Evolutionary conservation across 2,329 filamentous ascomycete species (phyloP).

Genomic region (Trichophyton schoenleinii): DNA sequence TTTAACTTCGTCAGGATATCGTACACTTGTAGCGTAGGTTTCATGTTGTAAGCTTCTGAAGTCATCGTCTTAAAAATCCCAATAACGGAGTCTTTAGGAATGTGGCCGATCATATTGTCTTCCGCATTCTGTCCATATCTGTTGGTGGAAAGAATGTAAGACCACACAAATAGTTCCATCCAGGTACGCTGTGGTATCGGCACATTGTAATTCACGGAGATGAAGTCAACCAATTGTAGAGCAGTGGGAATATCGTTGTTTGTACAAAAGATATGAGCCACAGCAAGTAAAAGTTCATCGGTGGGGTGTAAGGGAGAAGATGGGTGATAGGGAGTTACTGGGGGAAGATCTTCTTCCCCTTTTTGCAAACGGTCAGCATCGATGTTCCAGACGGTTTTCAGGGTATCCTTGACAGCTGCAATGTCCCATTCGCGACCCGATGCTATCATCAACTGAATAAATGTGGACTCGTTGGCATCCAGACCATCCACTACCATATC

Average conservation of each 20-base stretch:
- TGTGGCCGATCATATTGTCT: slow-evolving; percentile 18
- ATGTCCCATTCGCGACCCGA: slow-evolving; percentile 42
- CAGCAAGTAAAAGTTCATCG: slow-evolving; percentile 45
- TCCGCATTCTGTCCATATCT: slow-evolving; percentile 24
- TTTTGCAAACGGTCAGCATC: slow-evolving; percentile 33
- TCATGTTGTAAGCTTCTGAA: slow-evolving; percentile 42
- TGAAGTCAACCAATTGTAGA: slow-evolving; percentile 47
- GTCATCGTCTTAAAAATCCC: slow-evolving; percentile 50
- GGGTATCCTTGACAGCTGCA: slow-evolving; percentile 33
- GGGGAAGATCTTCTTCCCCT: slow-evolving; percentile 22
- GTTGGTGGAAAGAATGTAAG: slow-evolving; percentile 44
- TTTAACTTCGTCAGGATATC: slow-evolving; percentile 22
- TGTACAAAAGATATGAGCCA: slow-evolving; percentile 57
- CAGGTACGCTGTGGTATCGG: slow-evolving; percentile 47
- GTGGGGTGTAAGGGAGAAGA: slow-evolving; percentile 49
- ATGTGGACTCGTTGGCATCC: slow-evolving; percentile 40
- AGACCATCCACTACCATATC: slow-evolving; percentile 37
- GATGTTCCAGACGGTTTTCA: slow-evolving; percentile 44
- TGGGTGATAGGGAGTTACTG: slow-evolving; percentile 30
- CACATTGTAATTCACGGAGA: slow-evolving; percentile 50
- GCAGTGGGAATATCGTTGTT: slow-evolving; percentile 51
- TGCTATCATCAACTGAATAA: slow-evolving; percentile 41
- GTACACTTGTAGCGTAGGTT: slow-evolving; percentile 47
- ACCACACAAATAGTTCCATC: slow-evolving; percentile 55
- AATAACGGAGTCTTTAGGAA: slow-evolving; percentile 36